A percentile compares a stretch with the other conserved stretches of the same genome.
Evolutionary conservation across 106 monocot genomes (phyloP).

Genomic region (Phalaenopsis aphrodite): DNA sequence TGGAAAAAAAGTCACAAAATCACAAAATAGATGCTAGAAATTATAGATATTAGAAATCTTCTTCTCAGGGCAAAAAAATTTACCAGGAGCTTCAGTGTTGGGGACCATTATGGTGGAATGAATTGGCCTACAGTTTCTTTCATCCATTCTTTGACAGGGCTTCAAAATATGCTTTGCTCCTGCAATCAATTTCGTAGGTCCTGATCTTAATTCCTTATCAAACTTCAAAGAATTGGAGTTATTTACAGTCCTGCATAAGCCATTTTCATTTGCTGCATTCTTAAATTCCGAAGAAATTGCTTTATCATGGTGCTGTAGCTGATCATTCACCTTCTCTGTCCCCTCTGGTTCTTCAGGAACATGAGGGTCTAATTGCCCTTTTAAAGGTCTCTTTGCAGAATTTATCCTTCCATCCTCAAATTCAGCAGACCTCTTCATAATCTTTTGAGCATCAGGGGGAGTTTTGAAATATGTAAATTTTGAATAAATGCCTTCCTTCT

Average conservation of each 20-base stretch:
- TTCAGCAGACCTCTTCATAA: slow-evolving; percentile 26
- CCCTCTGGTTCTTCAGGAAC: too few species aligned
- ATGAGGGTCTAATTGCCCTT: neutral
- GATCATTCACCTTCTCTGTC: too few species aligned
- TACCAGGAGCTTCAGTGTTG: slow-evolving; percentile 16
- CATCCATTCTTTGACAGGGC: slow-evolving; percentile 31
- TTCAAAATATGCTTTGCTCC: slow-evolving; percentile 70
- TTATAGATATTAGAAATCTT: slow-evolving; percentile 43
- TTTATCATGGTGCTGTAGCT: neutral
- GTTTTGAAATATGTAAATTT: slow-evolving; percentile 13
- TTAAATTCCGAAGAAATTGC: neutral
- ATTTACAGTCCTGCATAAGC: slow-evolving; percentile 1
- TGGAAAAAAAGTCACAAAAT: neutral
- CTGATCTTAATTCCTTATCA: slow-evolving; percentile 15
- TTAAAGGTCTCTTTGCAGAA: slow-evolving; percentile 25
- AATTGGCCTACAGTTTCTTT: slow-evolving; percentile 21
- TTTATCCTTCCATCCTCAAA: slow-evolving; percentile 13
- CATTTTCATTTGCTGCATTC: slow-evolving; percentile 6
- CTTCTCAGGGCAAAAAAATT: slow-evolving; percentile 20
- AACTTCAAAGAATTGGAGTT: slow-evolving; percentile 8
- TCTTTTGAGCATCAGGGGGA: slow-evolving; percentile 5
- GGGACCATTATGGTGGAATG: slow-evolving; percentile 43
- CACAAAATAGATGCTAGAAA: slow-evolving; percentile 23
- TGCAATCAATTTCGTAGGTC: slow-evolving; percentile 49
- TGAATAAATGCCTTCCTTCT: slow-evolving; percentile 11